Conservation (phyloP, 805 yeast genomes). For the Grigorovia humatica region DNA sequence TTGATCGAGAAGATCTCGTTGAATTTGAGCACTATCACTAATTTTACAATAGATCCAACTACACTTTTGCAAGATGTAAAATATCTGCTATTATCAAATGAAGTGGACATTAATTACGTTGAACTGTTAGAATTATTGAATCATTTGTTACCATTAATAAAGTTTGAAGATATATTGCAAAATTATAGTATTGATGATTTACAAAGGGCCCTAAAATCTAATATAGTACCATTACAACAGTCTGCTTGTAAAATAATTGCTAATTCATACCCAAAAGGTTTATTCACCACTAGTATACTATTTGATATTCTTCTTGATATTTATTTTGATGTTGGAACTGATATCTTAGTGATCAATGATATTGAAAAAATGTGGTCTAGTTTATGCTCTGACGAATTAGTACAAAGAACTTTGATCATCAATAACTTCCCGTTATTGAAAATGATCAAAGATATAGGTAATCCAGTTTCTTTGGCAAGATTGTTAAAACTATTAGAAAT, state of each 20-base stretch:
- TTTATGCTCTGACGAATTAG: constrained; percentile 14
- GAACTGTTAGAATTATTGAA: constrained; percentile 14
- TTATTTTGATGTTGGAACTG: constrained; percentile 15
- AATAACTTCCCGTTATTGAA: constrained; percentile 14
- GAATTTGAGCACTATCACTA: constrained; percentile 9
- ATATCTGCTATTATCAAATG: constrained; percentile 6
- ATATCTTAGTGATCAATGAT: constrained; percentile 13
- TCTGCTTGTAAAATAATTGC: constrained; percentile 22
- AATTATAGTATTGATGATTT: constrained; percentile 17
- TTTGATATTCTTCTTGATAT: constrained; percentile 15
- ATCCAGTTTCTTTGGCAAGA: constrained; percentile 15
- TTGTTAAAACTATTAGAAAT: constrained; percentile 14
- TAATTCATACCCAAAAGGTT: constrained; percentile 20
- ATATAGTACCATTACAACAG: constrained; percentile 10
- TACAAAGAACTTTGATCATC: constrained; percentile 15
- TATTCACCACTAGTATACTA: constrained; percentile 14
- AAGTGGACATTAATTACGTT: constrained; percentile 13
- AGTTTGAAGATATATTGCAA: constrained; percentile 18
- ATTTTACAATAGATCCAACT: constrained; percentile 7
- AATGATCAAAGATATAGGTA: constrained; percentile 8
- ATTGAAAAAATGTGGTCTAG: constrained; percentile 16
- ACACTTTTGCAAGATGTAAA: constrained; percentile 13
- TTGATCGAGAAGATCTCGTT: neutral
- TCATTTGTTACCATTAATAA: constrained; percentile 9
- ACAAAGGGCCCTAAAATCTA: constrained; percentile 14